These are phyloP conservation scores for Alternaria metachromatica DNA, from an alignment of 2,329 filamentous ascomycete species.

Conservation along the genomic window DNA sequence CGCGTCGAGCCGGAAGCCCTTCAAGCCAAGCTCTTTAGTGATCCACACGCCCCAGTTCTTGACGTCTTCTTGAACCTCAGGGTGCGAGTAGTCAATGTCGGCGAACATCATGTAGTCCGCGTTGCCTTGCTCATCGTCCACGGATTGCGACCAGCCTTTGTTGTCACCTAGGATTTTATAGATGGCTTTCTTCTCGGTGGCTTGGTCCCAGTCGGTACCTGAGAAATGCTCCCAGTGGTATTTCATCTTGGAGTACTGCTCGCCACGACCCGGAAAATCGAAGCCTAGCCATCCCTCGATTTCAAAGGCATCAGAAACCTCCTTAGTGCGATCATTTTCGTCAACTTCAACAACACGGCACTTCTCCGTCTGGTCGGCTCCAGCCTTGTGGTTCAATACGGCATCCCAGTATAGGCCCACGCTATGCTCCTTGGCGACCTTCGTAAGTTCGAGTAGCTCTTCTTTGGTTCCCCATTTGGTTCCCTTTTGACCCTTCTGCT, in stretches of 20 bases:
- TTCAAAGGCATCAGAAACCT: conserved; percentile 62
- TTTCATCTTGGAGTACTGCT: conserved; percentile 66
- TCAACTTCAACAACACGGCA: conserved; percentile 70
- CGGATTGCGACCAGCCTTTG: conserved; percentile 69
- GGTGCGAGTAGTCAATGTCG: conserved; percentile 67
- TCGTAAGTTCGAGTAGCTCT: conserved; percentile 63
- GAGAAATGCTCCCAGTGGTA: conserved; percentile 73
- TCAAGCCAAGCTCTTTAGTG: conserved; percentile 64
- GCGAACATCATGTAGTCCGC: conserved; percentile 75
- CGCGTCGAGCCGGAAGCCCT: conserved; percentile 74
- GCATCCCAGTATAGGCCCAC: conserved; percentile 72
- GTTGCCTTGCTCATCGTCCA: conserved; percentile 71
- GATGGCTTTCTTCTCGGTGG: conserved; percentile 64
- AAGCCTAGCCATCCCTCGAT: conserved; percentile 74
- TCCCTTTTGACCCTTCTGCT: conserved; percentile 67
- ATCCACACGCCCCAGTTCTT: conserved; percentile 73
- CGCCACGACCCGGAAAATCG: conserved; percentile 67
- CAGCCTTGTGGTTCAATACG: conserved; percentile 75
- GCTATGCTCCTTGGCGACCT: conserved; percentile 59
- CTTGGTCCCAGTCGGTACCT: conserved; percentile 70
- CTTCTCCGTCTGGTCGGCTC: conserved; percentile 69
- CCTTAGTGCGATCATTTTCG: conserved; percentile 61
- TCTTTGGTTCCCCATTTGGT: conserved; percentile 75
- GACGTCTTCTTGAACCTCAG: conserved; percentile 69
- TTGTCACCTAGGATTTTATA: conserved; percentile 69